phyloP scores from a whole-genome alignment of 768 basidiomycete species.

The Podaxis pistillaris region DNA sequence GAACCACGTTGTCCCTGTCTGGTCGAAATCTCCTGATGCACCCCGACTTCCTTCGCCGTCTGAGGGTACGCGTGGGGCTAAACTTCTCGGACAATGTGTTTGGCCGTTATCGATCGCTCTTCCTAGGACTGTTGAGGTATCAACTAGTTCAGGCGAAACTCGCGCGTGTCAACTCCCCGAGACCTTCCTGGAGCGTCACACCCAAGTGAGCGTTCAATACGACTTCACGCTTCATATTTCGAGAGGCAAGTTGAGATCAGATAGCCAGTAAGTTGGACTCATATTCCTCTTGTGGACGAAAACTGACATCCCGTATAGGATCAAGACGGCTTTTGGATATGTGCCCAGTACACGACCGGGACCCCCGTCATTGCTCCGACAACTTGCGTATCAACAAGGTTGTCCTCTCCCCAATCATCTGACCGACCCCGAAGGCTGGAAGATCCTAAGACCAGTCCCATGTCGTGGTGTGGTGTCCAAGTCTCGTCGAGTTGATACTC shows the following conservation, averaged over 20 bases:
- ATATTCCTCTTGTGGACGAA: background rate
- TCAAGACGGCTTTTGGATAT: slow-evolving; percentile 54
- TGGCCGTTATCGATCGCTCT: slow-evolving; percentile 50
- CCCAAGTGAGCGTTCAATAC: slow-evolving; percentile 48
- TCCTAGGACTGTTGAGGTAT: slow-evolving; percentile 38
- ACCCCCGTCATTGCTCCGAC: slow-evolving; percentile 44
- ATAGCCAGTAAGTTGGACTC: slow-evolving; percentile 39
- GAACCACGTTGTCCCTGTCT: slow-evolving; percentile 41
- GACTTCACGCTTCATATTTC: slow-evolving; percentile 46
- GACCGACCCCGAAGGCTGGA: slow-evolving; percentile 54
- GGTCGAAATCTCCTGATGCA: slow-evolving; percentile 43
- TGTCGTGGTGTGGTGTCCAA: slow-evolving; percentile 41
- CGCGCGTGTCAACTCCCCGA: slow-evolving; percentile 46
- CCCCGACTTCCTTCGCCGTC: slow-evolving; percentile 42
- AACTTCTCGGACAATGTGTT: slow-evolving; percentile 44
- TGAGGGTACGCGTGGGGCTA: slow-evolving; percentile 37
- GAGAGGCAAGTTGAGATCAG: slow-evolving; percentile 45
- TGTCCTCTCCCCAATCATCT: slow-evolving; percentile 43
- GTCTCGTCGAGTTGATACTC: slow-evolving; percentile 34
- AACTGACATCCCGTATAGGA: slow-evolving; percentile 25
- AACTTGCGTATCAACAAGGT: slow-evolving; percentile 46
- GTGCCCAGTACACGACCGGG: slow-evolving; percentile 46
- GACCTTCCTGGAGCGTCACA: slow-evolving; percentile 51
- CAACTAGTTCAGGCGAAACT: slow-evolving; percentile 34
- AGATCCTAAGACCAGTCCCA: slow-evolving; percentile 37